phyloP scores from a whole-genome alignment of 2,329 filamentous ascomycete genomes.

The Botrytis byssoidea region DNA sequence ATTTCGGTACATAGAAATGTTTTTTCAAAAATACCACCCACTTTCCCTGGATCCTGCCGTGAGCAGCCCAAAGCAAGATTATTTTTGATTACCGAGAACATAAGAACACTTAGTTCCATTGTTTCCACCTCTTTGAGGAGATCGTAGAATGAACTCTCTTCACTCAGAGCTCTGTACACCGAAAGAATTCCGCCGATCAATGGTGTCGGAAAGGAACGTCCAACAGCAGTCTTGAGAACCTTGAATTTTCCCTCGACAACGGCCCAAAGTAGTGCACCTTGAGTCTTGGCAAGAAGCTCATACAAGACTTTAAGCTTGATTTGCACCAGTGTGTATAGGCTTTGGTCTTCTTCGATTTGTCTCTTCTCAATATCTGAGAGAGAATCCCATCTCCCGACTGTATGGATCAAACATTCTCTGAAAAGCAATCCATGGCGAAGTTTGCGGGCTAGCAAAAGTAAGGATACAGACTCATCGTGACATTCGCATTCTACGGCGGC shows the following conservation, averaged over 20 bases:
- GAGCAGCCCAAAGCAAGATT: neutral
- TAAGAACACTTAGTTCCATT: neutral
- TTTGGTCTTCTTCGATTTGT: neutral
- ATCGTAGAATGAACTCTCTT: neutral
- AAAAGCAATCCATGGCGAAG: neutral
- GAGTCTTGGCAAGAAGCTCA: neutral
- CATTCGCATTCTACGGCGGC: neutral
- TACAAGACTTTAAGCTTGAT: neutral
- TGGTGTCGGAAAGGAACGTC: neutral
- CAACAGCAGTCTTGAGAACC: neutral
- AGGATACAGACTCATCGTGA: neutral
- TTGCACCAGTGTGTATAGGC: neutral
- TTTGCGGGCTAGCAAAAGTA: neutral
- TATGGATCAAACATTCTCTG: neutral
- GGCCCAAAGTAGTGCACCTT: neutral
- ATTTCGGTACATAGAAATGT: neutral
- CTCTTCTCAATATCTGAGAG: neutral
- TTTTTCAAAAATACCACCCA: neutral
- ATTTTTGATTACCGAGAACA: neutral
- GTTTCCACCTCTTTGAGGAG: too few relatives aligned
- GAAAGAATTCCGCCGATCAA: neutral
- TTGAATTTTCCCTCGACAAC: rapidly evolving
- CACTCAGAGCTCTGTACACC: neutral
- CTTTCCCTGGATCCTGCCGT: too few relatives aligned
- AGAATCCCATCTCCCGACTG: neutral